Base-by-base conservation (phyloP, 768 basidiomycete genomes). In the Gloeopeniophorella convolvens region DNA sequence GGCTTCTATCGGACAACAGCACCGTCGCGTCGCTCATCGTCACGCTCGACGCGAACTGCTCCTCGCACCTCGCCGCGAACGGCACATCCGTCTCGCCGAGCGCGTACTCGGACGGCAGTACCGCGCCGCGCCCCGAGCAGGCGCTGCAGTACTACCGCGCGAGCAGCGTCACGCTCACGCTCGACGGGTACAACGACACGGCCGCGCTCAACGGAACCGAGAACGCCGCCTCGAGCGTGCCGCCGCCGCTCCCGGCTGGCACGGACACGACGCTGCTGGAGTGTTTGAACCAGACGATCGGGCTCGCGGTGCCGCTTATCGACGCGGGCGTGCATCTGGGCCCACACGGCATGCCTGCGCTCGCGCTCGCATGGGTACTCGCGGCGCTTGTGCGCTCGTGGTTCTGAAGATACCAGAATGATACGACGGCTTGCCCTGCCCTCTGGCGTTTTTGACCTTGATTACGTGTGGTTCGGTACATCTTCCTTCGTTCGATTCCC, bases 231-330 rank as follows among this genome's bases (percentile, higher is more conserved):
- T 63, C 69, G 7, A 74, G 68, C 24, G 54, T 63, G 0, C 63
- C 75, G 0, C 69, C 77, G 48, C 72, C 80, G 0, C 67, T 87
- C 1, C 83, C 82, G 1, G 62, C 64, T 2, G 68, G 66, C 36
- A 68, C 82, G n/a, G 75, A 83, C 55, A 65, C 45, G 27, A 68
- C 61, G 1, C 66, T 85, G 10, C 59, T 85, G 32, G 55, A 64
- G 24, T 86, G 85, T 52, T 55, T 87, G 40, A 87, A 87, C 54
- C 55, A 65, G 26, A 85, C 85, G 3, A 82, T 85, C 42, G 82
- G 74, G 2, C 61, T 55, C 16, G 72, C 77, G 1, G 80, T 76
- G 2, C 83, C 82, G 2, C 72, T 87, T 4, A 63, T 83, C 5
- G 73, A 68, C 51, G 65, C 51, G n/a, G 45, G 51, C n/a, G 13